A percentile compares a stretch with the other conserved stretches of the same genome.
These are phyloP conservation scores for Kondoa subrosea DNA, from an alignment of 768 basidiomycete genomes.

Conservation along the genomic window DNA sequence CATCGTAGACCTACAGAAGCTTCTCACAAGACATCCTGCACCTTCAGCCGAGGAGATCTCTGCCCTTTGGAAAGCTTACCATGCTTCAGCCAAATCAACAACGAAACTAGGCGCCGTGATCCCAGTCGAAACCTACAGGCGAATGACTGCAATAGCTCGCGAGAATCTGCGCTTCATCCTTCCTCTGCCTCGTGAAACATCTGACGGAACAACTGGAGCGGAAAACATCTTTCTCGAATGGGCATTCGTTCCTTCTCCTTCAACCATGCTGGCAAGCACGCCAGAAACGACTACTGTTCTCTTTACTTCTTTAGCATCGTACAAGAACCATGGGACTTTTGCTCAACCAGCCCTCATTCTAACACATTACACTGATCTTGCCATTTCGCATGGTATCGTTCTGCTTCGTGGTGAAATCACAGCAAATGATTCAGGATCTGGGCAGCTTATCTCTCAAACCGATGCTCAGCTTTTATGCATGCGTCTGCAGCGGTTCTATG, in stretches of 20 bases:
- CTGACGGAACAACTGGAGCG: constrained; percentile 42
- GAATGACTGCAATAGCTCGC: constrained; percentile 48
- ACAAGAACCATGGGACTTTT: constrained; percentile 63
- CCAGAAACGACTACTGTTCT: constrained; percentile 49
- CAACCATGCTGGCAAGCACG: constrained; percentile 33
- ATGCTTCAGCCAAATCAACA: constrained; percentile 63
- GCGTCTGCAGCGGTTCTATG: constrained; percentile 67
- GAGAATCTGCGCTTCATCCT: constrained; percentile 64
- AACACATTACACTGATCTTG: constrained; percentile 81
- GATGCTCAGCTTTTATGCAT: constrained; percentile 72
- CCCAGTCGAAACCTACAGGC: constrained; percentile 53
- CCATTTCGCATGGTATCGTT: constrained; percentile 58
- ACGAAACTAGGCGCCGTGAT: constrained; percentile 72
- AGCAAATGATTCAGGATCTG: constrained; percentile 38
- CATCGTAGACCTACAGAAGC: constrained; percentile 58
- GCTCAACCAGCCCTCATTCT: constrained; percentile 80
- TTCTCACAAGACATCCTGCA: constrained; percentile 42
- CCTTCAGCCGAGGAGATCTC: constrained; percentile 52
- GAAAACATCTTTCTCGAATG: constrained; percentile 42
- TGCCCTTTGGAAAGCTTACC: constrained; percentile 76
- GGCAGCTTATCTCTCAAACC: constrained; percentile 31
- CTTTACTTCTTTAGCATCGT: constrained; percentile 85
- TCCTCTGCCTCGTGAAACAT: constrained; percentile 50
- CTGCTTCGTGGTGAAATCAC: constrained; percentile 85
- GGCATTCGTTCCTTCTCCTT: constrained; percentile 47